Conservation (phyloP, 345 rosid genomes). For the Gossypium stocksii region DNA sequence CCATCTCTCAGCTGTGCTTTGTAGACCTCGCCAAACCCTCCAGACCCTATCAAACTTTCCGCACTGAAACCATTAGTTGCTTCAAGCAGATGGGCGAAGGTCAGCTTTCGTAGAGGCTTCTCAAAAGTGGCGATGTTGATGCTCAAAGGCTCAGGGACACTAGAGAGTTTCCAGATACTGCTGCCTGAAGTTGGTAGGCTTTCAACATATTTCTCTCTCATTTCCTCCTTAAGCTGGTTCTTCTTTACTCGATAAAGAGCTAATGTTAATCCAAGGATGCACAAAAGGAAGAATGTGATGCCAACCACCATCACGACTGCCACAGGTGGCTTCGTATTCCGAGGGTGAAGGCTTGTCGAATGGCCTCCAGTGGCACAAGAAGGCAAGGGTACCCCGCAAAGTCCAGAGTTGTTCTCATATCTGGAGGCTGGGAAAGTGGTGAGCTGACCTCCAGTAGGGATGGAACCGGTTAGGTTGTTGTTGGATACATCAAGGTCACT, state of each 20-base stretch:
- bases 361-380: constrained; percentile 53
- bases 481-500: constrained; percentile 94
- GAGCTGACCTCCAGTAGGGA: constrained; percentile 94
- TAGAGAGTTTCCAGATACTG: constrained; percentile 89
- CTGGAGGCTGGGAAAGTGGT: constrained; percentile 81
- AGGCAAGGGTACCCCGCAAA: constrained; percentile 78
- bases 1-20: constrained; percentile 82
- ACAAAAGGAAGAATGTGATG: constrained; percentile 56
- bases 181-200: constrained; percentile 89
- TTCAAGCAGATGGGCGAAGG: constrained; percentile 85
- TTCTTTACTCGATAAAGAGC: constrained; percentile 62
- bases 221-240: constrained; percentile 51
- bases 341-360: constrained; percentile 11
- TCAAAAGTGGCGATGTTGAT: constrained; percentile 95
- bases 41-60: constrained; percentile 81
- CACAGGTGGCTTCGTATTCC: constrained; percentile 41
- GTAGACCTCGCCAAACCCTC: constrained; percentile 98
- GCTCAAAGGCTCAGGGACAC: constrained; percentile 88
- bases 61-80: constrained; percentile 95
- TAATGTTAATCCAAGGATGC: constrained; percentile 51
- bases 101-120: constrained; percentile 84
- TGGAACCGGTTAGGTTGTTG: constrained; percentile 75
- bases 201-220: constrained; percentile 73
- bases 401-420: constrained; percentile 87
- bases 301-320: constrained; percentile 69